Conservation (phyloP, 345 rosid genomes). For the Theobroma cacao region DNA sequence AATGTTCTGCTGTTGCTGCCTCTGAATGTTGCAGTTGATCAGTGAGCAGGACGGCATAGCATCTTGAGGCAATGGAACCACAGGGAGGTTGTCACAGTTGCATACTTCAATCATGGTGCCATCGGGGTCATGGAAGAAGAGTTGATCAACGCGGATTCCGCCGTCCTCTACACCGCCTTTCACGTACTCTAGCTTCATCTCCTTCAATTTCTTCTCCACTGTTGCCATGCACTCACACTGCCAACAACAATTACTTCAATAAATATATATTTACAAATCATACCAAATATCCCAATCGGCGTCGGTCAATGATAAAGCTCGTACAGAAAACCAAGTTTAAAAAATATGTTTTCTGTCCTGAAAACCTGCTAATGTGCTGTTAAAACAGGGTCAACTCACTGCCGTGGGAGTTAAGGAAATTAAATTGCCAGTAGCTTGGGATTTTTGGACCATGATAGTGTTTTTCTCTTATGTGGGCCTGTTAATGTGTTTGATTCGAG, state of each 20-base stretch:
- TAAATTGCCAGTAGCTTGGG: too few species aligned
- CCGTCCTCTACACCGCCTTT: conserved; percentile 41
- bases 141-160: conserved; percentile 47
- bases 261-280: neutral
- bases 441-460: neutral
- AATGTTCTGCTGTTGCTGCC: conserved; percentile 15
- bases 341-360: neutral
- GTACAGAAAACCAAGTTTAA: neutral
- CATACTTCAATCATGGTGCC: conserved; percentile 63
- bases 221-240: conserved; percentile 51
- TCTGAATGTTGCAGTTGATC: conserved; percentile 26
- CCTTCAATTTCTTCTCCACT: conserved; percentile 51
- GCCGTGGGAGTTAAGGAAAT: too few species aligned
- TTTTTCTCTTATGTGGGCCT: neutral
- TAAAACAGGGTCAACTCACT: too few species aligned
- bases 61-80: conserved; percentile 39
- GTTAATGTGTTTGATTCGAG: too few species aligned
- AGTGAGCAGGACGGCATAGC: conserved; percentile 37
- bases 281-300: neutral
- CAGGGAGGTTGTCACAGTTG: conserved; percentile 54
- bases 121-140: conserved; percentile 68
- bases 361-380: too few species aligned
- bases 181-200: conserved; percentile 43
- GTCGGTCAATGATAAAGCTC: neutral
- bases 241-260: neutral